These are phyloP conservation scores for Monosporozyma siamensis DNA, from an alignment of 805 yeast genomes.

Conservation along the genomic window DNA sequence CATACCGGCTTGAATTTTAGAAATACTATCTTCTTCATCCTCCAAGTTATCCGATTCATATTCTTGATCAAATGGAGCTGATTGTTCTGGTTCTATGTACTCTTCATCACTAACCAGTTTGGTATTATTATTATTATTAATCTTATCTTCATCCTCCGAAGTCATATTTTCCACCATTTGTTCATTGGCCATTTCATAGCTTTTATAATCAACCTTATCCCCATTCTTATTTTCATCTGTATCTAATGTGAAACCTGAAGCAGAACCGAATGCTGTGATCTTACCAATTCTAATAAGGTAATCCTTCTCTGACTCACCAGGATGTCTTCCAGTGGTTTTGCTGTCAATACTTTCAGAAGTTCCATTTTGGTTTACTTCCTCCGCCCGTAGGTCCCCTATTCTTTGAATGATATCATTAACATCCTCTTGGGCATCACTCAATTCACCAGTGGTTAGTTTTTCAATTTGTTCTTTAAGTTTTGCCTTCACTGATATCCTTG, in stretches of 20 bases:
- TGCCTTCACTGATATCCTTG: conserved; percentile 58
- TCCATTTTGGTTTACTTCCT: conserved; percentile 6
- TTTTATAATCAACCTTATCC: not conserved
- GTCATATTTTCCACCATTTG: conserved; percentile 17
- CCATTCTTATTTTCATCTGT: not conserved
- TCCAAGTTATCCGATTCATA: conserved; percentile 16
- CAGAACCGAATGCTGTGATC: conserved; percentile 83
- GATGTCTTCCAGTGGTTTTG: conserved; percentile 37
- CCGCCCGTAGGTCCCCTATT: conserved; percentile 28
- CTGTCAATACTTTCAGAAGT: conserved; percentile 10
- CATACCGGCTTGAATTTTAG: conserved; percentile 22
- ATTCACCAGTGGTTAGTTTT: conserved; percentile 40
- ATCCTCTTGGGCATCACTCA: conserved; percentile 49
- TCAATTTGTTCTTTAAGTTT: conserved; percentile 45
- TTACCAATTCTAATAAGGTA: conserved; percentile 81
- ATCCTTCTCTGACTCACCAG: conserved; percentile 74
- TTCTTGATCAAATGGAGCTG: conserved; percentile 11
- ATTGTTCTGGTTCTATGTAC: conserved; percentile 1
- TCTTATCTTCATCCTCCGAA: conserved; percentile 15
- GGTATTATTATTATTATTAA: too few relatives aligned
- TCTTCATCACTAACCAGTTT: conserved; percentile 17
- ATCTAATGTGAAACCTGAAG: conserved; percentile 40
- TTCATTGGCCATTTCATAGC: conserved; percentile 12
- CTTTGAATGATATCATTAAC: conserved; percentile 50
- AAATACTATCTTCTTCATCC: conserved; percentile 9